Evolutionary conservation across 768 basidiomycete species (phyloP), one percentile per base, ranked within the genome.

Genomic region (Trametes coccinea): DNA sequence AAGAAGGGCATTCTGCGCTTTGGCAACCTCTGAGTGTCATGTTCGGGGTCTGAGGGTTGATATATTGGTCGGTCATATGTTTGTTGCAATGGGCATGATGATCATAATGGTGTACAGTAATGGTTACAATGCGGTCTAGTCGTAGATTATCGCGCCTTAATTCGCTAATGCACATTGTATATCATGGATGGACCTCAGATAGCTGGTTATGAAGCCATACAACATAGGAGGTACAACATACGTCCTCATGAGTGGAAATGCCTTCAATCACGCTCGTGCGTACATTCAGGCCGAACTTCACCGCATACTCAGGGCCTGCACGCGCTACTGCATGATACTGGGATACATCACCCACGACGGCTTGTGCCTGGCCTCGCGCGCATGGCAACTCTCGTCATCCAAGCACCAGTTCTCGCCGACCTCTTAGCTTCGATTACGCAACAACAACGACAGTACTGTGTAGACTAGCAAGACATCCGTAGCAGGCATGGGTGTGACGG

Each of bases 371-470:
- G 22, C 22, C 22, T 22, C 22, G 22, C 22, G 22, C 22, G 22
- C 22, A 22, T 22, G 22, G 22, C 22, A 34, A 16, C 16, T 9
- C 41, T 44, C 17, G 17, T 5, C 16, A 16, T 34, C 31, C n/a
- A 13, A 48, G 48, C 27, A 30, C 22, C 17, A 27, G 22, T 47
- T 55, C 47, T 63, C 57, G 50, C 54, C 62, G 44, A 52, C 56
- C 54, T 47, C 62, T 6, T 50, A 30, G 43, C 48, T 60, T 54
- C 57, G 29, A 64, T 64, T 64, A 64, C 45, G 58, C 62, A 51
- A 60, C 62, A 60, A 60, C 62, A 60, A 64, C 62, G 56, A 60
- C 62, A 60, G 58, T 64, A 64, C 58, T 52, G 50, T 64, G 53
- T 64, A 60, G 46, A 56, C 62, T 64, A 64, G 62, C 58, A n/a